phyloP scores from a whole-genome alignment of 306 rosid genomes.

The Rosa rugosa region DNA sequence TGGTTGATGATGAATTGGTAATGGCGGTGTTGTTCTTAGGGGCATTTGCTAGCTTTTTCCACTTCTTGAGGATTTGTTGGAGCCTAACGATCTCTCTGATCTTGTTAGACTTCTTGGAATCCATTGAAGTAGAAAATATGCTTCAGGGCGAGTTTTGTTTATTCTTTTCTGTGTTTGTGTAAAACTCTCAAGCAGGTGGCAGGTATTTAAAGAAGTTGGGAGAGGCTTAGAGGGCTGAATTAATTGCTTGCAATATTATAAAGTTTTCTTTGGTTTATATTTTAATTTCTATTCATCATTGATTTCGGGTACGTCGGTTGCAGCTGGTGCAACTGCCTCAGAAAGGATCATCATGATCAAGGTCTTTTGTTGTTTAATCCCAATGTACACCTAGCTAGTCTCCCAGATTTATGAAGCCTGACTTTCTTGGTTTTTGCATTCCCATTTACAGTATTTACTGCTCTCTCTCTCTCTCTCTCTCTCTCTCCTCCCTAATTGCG shows the following conservation, averaged over 20 bases:
- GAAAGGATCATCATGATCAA: conserved; percentile 8
- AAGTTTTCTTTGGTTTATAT: conserved; percentile 7
- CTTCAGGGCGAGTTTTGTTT: neutral
- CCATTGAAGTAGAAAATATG: conserved; percentile 43
- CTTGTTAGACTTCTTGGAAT: conserved; percentile 85
- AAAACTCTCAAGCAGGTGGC: conserved; percentile 25
- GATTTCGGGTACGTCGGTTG: conserved; percentile 33
- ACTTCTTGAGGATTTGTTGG: conserved; percentile 88
- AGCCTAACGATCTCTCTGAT: conserved; percentile 93
- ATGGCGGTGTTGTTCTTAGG: conserved; percentile 33
- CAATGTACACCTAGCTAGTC: neutral
- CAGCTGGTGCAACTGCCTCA: conserved; percentile 37
- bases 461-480: neutral
- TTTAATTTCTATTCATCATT: neutral
- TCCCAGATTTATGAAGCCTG: conserved; percentile 18
- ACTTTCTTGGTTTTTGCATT: conserved; percentile 20
- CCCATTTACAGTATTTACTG: neutral
- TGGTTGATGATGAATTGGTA: neutral
- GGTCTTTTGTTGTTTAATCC: conserved; percentile 23
- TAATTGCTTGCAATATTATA: conserved; percentile 17
- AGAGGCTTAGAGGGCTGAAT: neutral
- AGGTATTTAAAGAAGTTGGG: conserved; percentile 40
- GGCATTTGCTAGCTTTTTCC: conserved; percentile 82
- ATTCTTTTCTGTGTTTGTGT: neutral
- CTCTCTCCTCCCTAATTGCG: neutral